Percentiles rank a stretch among this genome's conserved stretches.
These are phyloP conservation scores for Aspergillus bombycis DNA, from an alignment of 2,329 filamentous ascomycete species.

Conservation along the genomic window DNA sequence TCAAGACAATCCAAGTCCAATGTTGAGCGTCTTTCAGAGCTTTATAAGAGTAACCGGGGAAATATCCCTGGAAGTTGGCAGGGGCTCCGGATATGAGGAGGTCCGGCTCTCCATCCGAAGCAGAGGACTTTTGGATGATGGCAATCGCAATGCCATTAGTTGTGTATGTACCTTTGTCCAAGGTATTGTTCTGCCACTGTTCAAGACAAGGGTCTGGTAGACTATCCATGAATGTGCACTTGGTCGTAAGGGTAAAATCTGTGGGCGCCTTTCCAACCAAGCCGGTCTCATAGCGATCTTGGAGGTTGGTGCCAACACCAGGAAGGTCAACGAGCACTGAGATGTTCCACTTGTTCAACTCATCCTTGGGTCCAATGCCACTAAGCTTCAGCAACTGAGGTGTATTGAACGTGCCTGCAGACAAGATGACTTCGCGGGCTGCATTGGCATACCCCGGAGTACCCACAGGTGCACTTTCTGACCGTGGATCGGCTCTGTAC, in stretches of 20 bases:
- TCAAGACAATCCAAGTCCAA: conserved; percentile 56
- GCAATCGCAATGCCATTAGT: conserved; percentile 60
- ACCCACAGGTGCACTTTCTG: conserved; percentile 29
- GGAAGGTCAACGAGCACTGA: conserved; percentile 56
- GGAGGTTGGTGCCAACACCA: conserved; percentile 64
- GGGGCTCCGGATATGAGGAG: conserved; percentile 60
- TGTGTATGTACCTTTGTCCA: conserved; percentile 46
- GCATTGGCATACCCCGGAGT: conserved; percentile 34
- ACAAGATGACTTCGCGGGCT: conserved; percentile 44
- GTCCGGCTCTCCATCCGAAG: conserved; percentile 52
- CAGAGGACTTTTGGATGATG: conserved; percentile 42
- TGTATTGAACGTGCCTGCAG: conserved; percentile 62
- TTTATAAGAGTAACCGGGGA: conserved; percentile 46
- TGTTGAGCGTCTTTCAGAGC: conserved; percentile 44
- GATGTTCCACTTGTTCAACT: conserved; percentile 57
- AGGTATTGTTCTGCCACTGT: conserved; percentile 44
- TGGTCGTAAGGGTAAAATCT: conserved; percentile 36
- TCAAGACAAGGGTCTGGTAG: conserved; percentile 47
- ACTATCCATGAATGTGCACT: conserved; percentile 32
- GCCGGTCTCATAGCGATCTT: conserved; percentile 63
- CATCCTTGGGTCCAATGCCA: conserved; percentile 59
- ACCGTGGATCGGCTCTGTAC: conserved; percentile 50
- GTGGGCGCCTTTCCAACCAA: conserved; percentile 49
- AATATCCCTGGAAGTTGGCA: conserved; percentile 58
- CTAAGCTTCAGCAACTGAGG: conserved; percentile 66